Percentiles rank a stretch among this genome's conserved stretches.
phyloP scores from a whole-genome alignment of 2,329 filamentous ascomycete species.

The Talaromyces sp. region DNA sequence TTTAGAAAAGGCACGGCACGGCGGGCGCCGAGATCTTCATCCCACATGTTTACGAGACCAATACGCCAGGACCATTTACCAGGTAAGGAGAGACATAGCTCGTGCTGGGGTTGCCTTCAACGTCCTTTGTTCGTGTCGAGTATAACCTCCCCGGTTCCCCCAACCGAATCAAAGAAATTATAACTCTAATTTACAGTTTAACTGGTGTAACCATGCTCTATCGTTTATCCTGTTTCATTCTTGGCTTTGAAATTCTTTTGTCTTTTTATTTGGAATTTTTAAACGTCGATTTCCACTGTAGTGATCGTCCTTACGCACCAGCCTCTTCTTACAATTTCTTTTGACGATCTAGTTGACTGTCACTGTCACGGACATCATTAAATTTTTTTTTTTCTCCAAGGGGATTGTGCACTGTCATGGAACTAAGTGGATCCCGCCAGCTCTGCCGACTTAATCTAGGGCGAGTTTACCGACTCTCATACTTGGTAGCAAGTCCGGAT shows the following conservation, averaged over 20 bases:
- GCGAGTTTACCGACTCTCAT: conserved; percentile 1
- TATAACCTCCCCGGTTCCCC: not conserved
- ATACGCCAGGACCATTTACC: no score
- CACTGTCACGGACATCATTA: not conserved
- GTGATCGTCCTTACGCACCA: no score
- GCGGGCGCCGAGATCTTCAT: conserved; percentile 26
- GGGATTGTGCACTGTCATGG: conserved; percentile 5
- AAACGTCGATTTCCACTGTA: no score
- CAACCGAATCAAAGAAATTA: not conserved
- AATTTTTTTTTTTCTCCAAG: not conserved
- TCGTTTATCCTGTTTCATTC: no score
- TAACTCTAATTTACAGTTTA: not conserved
- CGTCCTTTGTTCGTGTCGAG: not conserved
- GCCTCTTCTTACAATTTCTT: not conserved
- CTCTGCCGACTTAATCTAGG: conserved; percentile 15
- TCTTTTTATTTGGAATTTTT: no score
- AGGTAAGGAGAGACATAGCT: not conserved
- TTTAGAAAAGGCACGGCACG: conserved; percentile 16
- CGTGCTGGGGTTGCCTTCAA: conserved; percentile 8
- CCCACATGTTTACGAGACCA: conserved; percentile 11
- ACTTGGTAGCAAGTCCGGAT: conserved; percentile 9
- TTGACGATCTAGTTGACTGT: not conserved
- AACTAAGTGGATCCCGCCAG: conserved; percentile 19
- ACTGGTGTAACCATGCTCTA: no score
- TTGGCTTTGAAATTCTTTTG: no score